A percentile compares a stretch with the other conserved stretches of the same genome.
phyloP scores from a whole-genome alignment of 768 basidiomycete species.

The Vishniacozyma victoriae region DNA sequence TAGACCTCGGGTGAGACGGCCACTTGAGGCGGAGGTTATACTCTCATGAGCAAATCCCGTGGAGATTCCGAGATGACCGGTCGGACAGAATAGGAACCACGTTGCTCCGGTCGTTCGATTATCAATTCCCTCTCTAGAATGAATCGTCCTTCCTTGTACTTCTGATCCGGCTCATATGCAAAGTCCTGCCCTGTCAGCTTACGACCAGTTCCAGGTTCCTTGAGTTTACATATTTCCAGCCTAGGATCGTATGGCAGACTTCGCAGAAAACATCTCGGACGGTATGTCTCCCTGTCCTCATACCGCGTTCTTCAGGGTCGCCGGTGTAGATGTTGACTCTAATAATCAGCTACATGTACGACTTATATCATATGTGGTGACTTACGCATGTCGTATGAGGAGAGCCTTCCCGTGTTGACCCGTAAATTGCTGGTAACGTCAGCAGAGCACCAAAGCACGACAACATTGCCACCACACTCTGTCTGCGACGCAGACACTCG shows the following conservation, averaged over 20 bases:
- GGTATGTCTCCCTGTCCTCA: slow-evolving; percentile 95
- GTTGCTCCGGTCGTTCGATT: slow-evolving; percentile 33
- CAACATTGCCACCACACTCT: too few relatives aligned
- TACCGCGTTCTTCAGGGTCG: slow-evolving; percentile 80
- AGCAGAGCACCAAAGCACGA: slow-evolving; percentile 4
- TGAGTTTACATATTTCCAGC: slow-evolving; percentile 91
- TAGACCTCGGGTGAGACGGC: too few relatives aligned
- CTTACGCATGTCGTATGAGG: slow-evolving; percentile 89
- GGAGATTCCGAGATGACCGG: slow-evolving; percentile 30
- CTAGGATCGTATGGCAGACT: slow-evolving; percentile 79
- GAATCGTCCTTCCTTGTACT: slow-evolving; percentile 97
- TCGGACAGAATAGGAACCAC: slow-evolving; percentile 5
- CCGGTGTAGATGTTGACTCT: slow-evolving; percentile 91
- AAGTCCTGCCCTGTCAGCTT: slow-evolving; percentile 59
- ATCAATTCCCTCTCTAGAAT: slow-evolving; percentile 72
- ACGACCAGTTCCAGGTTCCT: background rate
- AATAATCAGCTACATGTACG: slow-evolving; percentile 1
- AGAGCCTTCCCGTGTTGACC: slow-evolving; percentile 95
- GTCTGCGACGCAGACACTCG: too few relatives aligned
- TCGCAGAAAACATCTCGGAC: slow-evolving; percentile 91
- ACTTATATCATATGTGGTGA: slow-evolving; percentile 9
- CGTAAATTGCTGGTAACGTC: slow-evolving; percentile 71
- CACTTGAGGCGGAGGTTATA: too few relatives aligned
- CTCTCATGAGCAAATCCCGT: slow-evolving; percentile 15
- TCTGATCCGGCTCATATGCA: slow-evolving; percentile 82